Conservation (phyloP, 1,284 basidiomycete species). For the Papiliotrema nemorosa region DNA sequence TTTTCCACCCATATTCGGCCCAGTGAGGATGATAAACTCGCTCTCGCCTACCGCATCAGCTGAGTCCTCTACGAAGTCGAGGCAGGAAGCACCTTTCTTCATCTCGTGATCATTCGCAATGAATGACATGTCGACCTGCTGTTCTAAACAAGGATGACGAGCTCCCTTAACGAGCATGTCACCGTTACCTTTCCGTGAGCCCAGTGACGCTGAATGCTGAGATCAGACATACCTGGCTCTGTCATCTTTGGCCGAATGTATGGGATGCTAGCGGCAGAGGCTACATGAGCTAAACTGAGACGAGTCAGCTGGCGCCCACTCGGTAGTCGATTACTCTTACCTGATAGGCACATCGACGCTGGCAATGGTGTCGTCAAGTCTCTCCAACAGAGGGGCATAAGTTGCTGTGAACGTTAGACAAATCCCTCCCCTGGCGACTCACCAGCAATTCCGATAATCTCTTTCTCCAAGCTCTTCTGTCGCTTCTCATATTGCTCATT, state of each 20-base stretch:
- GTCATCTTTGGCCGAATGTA: slow-evolving; percentile 79
- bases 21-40: slow-evolving; percentile 57
- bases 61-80: background rate
- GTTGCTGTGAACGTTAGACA: slow-evolving; percentile 57
- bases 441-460: slow-evolving; percentile 91
- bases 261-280: slow-evolving; percentile 76
- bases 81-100: slow-evolving; percentile 29
- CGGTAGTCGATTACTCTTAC: slow-evolving; percentile 48
- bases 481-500: slow-evolving; percentile 26
- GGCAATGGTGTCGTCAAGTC: slow-evolving; percentile 81
- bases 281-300: slow-evolving; percentile 77
- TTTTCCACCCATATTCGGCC: slow-evolving; percentile 96
- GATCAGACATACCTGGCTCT: slow-evolving; percentile 45
- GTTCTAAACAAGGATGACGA: slow-evolving; percentile 93
- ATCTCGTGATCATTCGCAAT: slow-evolving; percentile 76
- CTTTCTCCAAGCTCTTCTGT: slow-evolving; percentile 69
- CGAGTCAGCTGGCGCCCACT: background rate
- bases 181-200: slow-evolving; percentile 57
- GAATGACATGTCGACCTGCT: slow-evolving; percentile 91
- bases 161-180: slow-evolving; percentile 74
- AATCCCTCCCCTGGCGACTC: slow-evolving; percentile 34
- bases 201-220: slow-evolving; percentile 53
- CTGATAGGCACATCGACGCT: slow-evolving; percentile 88
- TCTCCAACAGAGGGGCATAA: slow-evolving; percentile 85
- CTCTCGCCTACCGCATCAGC: slow-evolving; percentile 32